These are phyloP conservation scores for Quercus agrifolia DNA, from an alignment of 306 rosid genomes.

Conservation along the genomic window DNA sequence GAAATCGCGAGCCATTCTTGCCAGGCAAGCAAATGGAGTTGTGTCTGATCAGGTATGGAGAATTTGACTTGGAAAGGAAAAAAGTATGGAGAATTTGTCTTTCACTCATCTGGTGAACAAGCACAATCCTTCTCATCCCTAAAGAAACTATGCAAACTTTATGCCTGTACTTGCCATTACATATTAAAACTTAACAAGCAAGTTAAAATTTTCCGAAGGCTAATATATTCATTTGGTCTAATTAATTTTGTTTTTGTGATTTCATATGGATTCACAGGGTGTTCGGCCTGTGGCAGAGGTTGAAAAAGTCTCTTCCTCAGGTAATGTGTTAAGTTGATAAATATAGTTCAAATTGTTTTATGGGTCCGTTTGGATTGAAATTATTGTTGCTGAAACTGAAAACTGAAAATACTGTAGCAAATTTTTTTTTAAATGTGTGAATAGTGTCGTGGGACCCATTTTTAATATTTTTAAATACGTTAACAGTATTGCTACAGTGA, in stretches of 20 bases:
- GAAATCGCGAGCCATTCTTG: slow-evolving; percentile 68
- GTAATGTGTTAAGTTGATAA: slow-evolving; percentile 39
- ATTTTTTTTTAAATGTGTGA: no score
- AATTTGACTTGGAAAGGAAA: background rate
- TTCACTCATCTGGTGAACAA: no score
- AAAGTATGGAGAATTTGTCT: no score
- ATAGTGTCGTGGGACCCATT: no score
- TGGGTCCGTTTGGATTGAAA: no score
- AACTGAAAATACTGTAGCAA: no score
- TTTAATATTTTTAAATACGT: no score
- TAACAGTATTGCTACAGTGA: no score
- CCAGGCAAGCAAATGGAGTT: slow-evolving; percentile 85
- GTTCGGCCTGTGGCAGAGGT: slow-evolving; percentile 60
- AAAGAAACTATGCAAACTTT: background rate
- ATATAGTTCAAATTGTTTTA: background rate
- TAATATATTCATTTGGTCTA: background rate
- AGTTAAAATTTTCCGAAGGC: background rate
- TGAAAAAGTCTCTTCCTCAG: slow-evolving; percentile 65
- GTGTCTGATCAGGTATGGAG: slow-evolving; percentile 71
- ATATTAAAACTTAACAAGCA: background rate
- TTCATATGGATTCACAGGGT: slow-evolving; percentile 45
- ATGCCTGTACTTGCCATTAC: background rate
- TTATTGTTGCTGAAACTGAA: no score
- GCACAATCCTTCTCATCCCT: no score
- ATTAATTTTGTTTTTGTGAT: slow-evolving; percentile 13